Percentiles rank a stretch among this genome's conserved stretches.
These are phyloP conservation scores for Coccomyxa sp. DNA, from an alignment of 139 green algal species.

Conservation along the genomic window DNA sequence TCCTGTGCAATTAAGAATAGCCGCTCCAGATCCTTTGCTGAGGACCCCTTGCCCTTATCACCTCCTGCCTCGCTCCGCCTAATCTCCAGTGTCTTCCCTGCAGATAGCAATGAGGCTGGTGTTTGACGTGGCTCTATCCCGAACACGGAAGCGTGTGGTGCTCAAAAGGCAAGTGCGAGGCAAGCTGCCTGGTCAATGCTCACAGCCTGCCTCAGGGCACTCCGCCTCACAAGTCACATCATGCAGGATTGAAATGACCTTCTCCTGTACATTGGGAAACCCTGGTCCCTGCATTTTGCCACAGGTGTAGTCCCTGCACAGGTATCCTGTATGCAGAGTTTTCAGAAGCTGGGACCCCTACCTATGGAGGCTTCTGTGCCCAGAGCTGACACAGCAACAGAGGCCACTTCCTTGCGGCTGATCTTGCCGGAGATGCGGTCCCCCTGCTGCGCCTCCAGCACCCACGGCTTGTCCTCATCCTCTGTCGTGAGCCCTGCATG, in stretches of 20 bases:
- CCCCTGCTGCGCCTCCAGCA: slow-evolving; percentile 66
- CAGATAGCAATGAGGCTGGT: background rate
- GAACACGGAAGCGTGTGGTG: too few relatives aligned
- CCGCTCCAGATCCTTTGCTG: slow-evolving; percentile 20
- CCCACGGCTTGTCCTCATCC: slow-evolving; percentile 21
- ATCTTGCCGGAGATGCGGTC: slow-evolving; percentile 62
- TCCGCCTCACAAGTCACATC: background rate
- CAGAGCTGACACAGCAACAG: slow-evolving; percentile 35
- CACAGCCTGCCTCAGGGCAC: background rate
- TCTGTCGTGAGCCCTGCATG: slow-evolving; percentile 24
- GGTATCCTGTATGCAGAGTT: background rate
- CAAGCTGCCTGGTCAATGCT: background rate
- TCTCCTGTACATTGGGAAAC: background rate
- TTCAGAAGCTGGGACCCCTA: background rate
- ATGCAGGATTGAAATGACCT: background rate
- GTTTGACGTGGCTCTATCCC: background rate
- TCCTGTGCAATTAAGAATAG: slow-evolving; percentile 51
- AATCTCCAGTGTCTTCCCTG: slow-evolving; percentile 79
- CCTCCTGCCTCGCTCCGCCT: slow-evolving; percentile 51
- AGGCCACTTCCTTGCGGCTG: slow-evolving; percentile 61
- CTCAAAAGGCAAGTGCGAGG: background rate
- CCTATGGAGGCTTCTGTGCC: slow-evolving; percentile 38
- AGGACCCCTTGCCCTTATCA: slow-evolving; percentile 44
- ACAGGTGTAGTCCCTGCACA: background rate
- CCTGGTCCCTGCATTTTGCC: background rate